Evolutionary conservation across 805 yeast genomes (phyloP), one percentile per base, ranked within the genome.

Genomic region (Metschnikowia henanensis): DNA sequence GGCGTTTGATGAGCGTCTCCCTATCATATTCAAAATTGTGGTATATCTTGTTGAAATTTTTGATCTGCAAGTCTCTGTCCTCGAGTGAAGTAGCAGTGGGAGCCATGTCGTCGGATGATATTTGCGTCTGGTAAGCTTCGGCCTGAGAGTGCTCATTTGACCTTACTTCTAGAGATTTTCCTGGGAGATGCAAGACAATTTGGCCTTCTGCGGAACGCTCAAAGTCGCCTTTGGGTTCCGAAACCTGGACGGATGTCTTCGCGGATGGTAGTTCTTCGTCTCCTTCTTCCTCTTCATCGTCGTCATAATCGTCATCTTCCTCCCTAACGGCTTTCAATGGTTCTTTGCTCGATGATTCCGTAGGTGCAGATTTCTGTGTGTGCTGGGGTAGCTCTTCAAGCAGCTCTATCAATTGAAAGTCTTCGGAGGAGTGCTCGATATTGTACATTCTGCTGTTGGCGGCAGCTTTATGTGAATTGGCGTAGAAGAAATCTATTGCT

Each of bases 21-120:
- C 76, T 59, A 60, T 87, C 95, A 57, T 80, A 77, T 59, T 87
- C 95, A 58, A 84, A 84, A 52, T 75, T 80, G 57, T 86, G 94
- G 56, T 86, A 86, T 4, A 85, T 78, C 52, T 79, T 83, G 64
- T 81, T 81, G 67, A 84, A 84, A 57, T 80, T 84, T 46, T 74
- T 78, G 45, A 85, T 79, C 35, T 78, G 52, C 29, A 53, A 54
- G 36, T 72, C 70, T 48, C 72, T 75, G 10, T 78, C 77, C 40
- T 68, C 68, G 23, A 59, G 40, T 17, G 57, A 36, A 9, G 49
- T 33, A 8, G 43, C 37, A 33, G 43, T 46, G 13, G 50, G 46
- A 5, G 49, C 37, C 36, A 40, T 40, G 5, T 44, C 51, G 30
- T 44, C 37, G 12, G 43, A 22, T 15, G 52, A 29, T 30, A 46